Evolutionary conservation across 495 filamentous ascomycete species (phyloP).

Genomic region (Aspergillus nanangensis): DNA sequence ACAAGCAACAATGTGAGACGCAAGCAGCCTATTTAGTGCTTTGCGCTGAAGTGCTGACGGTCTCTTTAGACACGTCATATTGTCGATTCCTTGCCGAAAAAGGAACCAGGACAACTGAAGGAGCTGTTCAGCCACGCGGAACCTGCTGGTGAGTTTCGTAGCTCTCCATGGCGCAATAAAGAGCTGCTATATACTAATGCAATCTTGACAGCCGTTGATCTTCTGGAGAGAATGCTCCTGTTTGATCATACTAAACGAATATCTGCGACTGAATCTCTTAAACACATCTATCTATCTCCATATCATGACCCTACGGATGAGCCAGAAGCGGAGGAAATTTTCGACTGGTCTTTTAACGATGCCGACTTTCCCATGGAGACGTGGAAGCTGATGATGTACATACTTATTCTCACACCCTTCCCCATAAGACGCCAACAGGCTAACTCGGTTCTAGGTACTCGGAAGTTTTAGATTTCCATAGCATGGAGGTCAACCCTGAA

Average conservation of each 20-base stretch:
- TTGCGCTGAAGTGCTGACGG: background rate
- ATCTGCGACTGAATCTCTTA: conserved; percentile 74
- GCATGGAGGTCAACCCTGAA: conserved; percentile 21
- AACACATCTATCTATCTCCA: conserved; percentile 86
- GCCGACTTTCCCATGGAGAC: conserved; percentile 93
- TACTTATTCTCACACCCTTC: background rate
- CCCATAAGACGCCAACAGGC: conserved; percentile 6
- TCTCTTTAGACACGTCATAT: conserved; percentile 76
- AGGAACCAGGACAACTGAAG: conserved; percentile 77
- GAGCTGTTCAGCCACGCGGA: conserved; percentile 90
- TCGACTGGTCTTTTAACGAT: conserved; percentile 99
- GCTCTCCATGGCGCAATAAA: no score
- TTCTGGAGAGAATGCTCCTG: conserved; percentile 94
- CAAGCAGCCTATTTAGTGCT: background rate
- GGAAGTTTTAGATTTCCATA: conserved; percentile 98
- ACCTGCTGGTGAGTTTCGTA: background rate
- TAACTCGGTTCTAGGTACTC: conserved; percentile 72
- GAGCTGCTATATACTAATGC: conserved; percentile 1
- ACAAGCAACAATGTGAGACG: conserved; percentile 89
- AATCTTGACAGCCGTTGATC: conserved; percentile 66
- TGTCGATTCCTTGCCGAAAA: conserved; percentile 88
- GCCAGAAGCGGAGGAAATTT: conserved; percentile 89
- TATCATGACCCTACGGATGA: conserved; percentile 98
- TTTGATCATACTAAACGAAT: conserved; percentile 93
- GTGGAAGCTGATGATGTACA: conserved; percentile 99